Evolutionary conservation across 2,329 filamentous ascomycete species (phyloP), one percentile per base, ranked within the genome.

Genomic region (Graphium sp.): DNA sequence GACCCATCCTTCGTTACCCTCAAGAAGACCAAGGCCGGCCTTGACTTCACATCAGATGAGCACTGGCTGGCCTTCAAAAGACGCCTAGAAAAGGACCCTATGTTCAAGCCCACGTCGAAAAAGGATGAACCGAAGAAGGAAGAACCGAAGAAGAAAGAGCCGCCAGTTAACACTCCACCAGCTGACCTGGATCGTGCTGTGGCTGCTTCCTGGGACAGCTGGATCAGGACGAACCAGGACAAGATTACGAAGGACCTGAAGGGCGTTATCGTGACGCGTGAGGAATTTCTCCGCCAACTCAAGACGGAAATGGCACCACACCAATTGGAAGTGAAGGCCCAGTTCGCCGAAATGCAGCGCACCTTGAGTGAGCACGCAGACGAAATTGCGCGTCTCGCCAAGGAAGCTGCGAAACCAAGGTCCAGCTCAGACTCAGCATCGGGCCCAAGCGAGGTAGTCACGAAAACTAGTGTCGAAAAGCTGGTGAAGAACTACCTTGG

Each of bases 181-280:
- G 20, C 20, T n/a, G 24, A 32, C 14, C n/a, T 31, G 3, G 27
- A 22, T 8, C 21, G n/a, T n/a, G n/a, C n/a, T n/a, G n/a, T 31
- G 11, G 46, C 49, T 1, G 49, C 33, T 21, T 48, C 53, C 4
- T 74, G 66, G 66, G 51, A 60, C 13, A 47, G 50, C 1, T 74
- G 66, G 60, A 41, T 68, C 17, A 49, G 48, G 22, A 54, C 55
- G 12, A 74, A 73, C 42, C 44, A 60, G 10, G 46, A 49, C 28
- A 47, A 49, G 29, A 45, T 56, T 13, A 32, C 42, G 1, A 35
- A 43, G 22, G 37, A 46, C 18, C 34, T 55, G 7, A 39, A 44
- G n/a, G 48, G 50, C 18, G 39, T 47, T 3, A 33, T 63, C 2
- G 49, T 72, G 5, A 52, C 55, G 3, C 56, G 53, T 4, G 49